phyloP scores from a whole-genome alignment of 176 grass and related monocot species.

The Aegilops speltoides region DNA sequence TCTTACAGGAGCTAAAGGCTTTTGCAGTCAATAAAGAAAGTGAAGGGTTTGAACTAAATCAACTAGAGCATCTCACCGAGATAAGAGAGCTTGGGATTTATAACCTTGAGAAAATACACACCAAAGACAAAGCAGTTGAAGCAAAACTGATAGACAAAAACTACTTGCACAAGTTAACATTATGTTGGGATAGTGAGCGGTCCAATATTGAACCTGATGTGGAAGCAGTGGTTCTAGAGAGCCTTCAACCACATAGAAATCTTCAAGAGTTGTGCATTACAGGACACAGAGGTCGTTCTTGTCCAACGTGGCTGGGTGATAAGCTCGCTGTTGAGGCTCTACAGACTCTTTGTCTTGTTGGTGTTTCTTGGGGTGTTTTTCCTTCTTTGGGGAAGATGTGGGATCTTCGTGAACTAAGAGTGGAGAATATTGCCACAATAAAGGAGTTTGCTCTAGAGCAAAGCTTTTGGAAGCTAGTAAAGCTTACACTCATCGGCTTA shows the following conservation, averaged over 20 bases:
- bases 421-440: too few relatives aligned
- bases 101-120: neutral
- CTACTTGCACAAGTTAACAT: neutral
- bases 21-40: neutral
- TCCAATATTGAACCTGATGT: rapidly evolving
- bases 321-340: too few relatives aligned
- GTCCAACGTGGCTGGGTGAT: too few relatives aligned
- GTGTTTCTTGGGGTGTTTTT: too few relatives aligned
- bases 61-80: neutral
- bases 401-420: too few relatives aligned
- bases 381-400: too few relatives aligned
- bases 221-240: neutral
- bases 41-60: neutral
- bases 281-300: too few relatives aligned
- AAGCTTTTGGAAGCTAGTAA: too few relatives aligned
- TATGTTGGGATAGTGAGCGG: neutral
- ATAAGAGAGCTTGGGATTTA: neutral
- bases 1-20: neutral
- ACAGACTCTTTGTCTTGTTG: rapidly evolving
- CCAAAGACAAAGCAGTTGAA: neutral
- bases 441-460: too few relatives aligned
- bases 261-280: too few relatives aligned
- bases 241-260: too few relatives aligned
- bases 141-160: neutral
- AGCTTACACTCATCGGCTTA: too few relatives aligned